Evolutionary conservation across 2,329 filamentous ascomycete species (phyloP).

Genomic region (Acephala macrosclerotiorum): DNA sequence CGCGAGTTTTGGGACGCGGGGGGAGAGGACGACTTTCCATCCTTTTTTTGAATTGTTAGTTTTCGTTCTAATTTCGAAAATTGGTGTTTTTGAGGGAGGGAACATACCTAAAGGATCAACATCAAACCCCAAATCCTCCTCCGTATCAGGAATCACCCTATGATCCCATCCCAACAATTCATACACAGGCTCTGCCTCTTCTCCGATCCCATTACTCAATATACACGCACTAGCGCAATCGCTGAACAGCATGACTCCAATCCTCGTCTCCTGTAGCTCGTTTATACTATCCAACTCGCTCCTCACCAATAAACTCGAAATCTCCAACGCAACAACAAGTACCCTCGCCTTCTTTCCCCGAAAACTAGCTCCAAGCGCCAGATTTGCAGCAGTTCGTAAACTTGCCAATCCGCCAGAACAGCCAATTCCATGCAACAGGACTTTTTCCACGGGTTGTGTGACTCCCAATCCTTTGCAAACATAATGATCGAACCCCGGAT

Average conservation of each 20-base stretch:
- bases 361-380: constrained; percentile 68
- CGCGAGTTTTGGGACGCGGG: constrained; percentile 65
- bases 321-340: constrained; percentile 69
- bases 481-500: constrained; percentile 73
- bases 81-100: constrained; percentile 13
- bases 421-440: constrained; percentile 70
- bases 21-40: constrained; percentile 72
- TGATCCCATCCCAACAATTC: constrained; percentile 72
- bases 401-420: constrained; percentile 70
- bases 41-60: constrained; percentile 46
- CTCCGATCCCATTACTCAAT: constrained; percentile 68
- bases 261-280: constrained; percentile 64
- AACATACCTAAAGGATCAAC: constrained; percentile 64
- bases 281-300: constrained; percentile 71
- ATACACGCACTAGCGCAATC: constrained; percentile 74
- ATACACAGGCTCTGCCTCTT: constrained; percentile 52
- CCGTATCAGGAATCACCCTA: constrained; percentile 66
- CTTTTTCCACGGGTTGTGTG: constrained; percentile 65
- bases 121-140: constrained; percentile 70
- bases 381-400: constrained; percentile 69
- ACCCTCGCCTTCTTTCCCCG: constrained; percentile 66
- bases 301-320: constrained; percentile 66
- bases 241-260: constrained; percentile 72
- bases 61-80: background rate
- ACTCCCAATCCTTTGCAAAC: constrained; percentile 66